Evolutionary conservation across 192 early-diverging fungal genomes (phyloP).

Genomic region (Linnemannia exigua): DNA sequence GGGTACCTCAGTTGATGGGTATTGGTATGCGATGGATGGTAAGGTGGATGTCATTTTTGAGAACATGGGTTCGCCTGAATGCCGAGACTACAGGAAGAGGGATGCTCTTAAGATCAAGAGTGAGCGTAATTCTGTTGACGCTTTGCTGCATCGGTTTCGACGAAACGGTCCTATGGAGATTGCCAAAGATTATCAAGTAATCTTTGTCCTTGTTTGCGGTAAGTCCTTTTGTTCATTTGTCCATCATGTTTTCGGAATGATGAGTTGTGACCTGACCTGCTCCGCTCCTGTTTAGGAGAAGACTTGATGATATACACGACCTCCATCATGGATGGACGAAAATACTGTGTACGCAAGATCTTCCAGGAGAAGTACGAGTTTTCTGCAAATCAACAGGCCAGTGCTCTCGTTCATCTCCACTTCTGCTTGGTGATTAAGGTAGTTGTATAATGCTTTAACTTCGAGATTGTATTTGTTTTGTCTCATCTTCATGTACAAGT

Average conservation of each 20-base stretch:
- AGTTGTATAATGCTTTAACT: not conserved
- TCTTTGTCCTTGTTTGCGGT: constrained; percentile 18
- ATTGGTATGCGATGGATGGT: constrained; percentile 7
- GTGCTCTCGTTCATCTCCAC: constrained; percentile 22
- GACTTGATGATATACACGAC: constrained; percentile 17
- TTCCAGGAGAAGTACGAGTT: constrained; percentile 25
- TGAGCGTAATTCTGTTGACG: constrained; percentile 12
- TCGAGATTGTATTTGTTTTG: not conserved
- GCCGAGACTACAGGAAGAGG: not conserved
- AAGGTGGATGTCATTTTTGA: constrained; percentile 24
- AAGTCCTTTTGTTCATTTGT: not conserved
- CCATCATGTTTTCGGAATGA: too few species aligned
- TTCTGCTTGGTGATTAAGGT: constrained; percentile 31
- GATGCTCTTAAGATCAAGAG: not conserved
- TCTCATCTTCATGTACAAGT: too few species aligned
- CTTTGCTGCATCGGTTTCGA: constrained; percentile 13
- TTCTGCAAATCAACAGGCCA: constrained; percentile 8
- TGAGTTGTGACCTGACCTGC: not conserved
- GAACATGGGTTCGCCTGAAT: constrained; percentile 27
- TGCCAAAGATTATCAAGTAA: constrained; percentile 17
- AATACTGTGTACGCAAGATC: constrained; percentile 11
- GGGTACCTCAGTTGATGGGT: constrained; percentile 29
- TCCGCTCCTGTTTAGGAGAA: not conserved
- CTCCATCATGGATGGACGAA: constrained; percentile 13
- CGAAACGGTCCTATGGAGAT: constrained; percentile 8